Conservation (phyloP, 1,139 yeast species). For the Magnusiomyces magnusii region DNA sequence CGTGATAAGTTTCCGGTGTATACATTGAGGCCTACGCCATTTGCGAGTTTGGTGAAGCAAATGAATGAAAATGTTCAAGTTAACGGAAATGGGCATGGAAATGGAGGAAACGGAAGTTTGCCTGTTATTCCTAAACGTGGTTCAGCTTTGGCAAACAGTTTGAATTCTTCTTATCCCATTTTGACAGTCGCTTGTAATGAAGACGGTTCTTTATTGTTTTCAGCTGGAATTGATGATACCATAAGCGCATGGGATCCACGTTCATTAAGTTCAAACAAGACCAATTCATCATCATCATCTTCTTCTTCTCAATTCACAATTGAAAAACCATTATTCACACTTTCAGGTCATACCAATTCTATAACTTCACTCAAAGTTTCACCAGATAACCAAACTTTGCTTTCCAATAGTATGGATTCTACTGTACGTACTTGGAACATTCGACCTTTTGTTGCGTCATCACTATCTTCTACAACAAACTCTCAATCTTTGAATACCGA, state of each 20-base stretch:
- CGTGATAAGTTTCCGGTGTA: constrained; percentile 42
- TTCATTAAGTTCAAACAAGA: constrained; percentile 22
- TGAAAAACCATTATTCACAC: constrained; percentile 36
- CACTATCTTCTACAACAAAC: neutral
- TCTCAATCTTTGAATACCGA: constrained; percentile 13
- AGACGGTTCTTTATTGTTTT: constrained; percentile 41
- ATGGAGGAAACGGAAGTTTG: neutral
- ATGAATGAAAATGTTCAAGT: neutral
- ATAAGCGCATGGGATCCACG: constrained; percentile 50
- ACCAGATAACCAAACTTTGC: constrained; percentile 42
- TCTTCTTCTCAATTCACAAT: neutral
- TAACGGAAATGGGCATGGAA: neutral
- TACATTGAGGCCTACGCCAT: neutral
- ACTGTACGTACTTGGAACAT: constrained; percentile 51
- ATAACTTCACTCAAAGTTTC: constrained; percentile 48
- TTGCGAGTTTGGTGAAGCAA: neutral
- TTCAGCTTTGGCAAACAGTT: constrained; percentile 15
- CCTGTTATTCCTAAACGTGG: neutral
- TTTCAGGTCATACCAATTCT: constrained; percentile 41
- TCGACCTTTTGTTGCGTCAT: constrained; percentile 34
- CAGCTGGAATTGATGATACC: constrained; percentile 62
- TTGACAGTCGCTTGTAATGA: constrained; percentile 43
- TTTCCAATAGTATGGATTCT: constrained; percentile 54
- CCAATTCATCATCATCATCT: no score
- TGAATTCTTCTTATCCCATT: constrained; percentile 49